phyloP scores from a whole-genome alignment of 441 rosid species.

The Breynia disticha region DNA sequence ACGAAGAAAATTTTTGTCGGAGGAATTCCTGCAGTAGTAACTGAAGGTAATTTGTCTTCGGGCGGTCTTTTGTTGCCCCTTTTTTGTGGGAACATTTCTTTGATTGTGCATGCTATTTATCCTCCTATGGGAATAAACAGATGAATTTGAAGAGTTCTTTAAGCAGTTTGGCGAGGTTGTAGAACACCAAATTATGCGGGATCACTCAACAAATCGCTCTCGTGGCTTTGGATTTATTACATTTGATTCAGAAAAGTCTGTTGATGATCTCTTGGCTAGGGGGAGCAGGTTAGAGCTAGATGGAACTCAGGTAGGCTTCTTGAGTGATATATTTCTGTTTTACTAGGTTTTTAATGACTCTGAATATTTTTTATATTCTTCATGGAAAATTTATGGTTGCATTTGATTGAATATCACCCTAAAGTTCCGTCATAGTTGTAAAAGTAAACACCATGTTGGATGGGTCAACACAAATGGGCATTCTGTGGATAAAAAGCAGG shows the following conservation, averaged over 20 bases:
- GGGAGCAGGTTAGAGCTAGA: conserved; percentile 82
- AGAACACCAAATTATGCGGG: conserved; percentile 81
- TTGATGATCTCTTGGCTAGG: conserved; percentile 69
- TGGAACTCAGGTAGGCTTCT: conserved; percentile 59
- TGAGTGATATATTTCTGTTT: neutral
- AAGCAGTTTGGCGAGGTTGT: conserved; percentile 53
- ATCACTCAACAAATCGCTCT: conserved; percentile 76
- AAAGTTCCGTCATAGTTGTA: no score
- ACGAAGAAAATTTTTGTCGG: conserved; percentile 91
- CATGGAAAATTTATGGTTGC: no score
- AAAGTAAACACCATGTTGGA: no score
- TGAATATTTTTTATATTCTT: neutral
- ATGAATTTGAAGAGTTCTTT: conserved; percentile 70
- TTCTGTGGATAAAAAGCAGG: no score
- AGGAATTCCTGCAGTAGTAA: conserved; percentile 69
- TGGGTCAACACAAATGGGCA: no score
- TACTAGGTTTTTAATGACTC: neutral
- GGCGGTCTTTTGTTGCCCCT: neutral
- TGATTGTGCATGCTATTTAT: neutral
- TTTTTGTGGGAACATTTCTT: neutral
- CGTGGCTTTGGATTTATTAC: conserved; percentile 86
- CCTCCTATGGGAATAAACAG: conserved; percentile 27
- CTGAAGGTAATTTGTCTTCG: conserved; percentile 44
- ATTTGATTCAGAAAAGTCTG: conserved; percentile 69
- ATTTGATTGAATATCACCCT: no score